A percentile compares a stretch with the other conserved stretches of the same genome.
Conservation (phyloP, 495 filamentous ascomycete species). For the Neurospora hispaniola region DNA sequence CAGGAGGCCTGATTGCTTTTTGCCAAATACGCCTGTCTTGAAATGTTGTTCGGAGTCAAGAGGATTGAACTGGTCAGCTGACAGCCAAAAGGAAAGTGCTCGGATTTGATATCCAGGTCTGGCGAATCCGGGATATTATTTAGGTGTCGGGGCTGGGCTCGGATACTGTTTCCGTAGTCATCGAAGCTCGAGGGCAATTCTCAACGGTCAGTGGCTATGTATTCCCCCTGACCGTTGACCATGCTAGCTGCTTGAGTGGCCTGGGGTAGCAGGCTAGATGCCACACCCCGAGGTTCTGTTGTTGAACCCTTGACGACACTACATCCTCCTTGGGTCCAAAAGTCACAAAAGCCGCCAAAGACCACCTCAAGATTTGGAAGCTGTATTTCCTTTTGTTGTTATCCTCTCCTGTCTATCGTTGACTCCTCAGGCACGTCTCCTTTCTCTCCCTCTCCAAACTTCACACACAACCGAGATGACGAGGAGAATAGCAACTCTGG, state of each 20-base stretch:
- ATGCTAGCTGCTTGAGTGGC: neutral
- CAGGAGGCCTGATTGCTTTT: neutral
- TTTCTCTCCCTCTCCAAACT: neutral
- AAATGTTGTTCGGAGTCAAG: neutral
- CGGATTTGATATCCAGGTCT: neutral
- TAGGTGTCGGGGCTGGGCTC: neutral
- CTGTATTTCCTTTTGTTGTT: neutral
- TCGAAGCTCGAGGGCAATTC: neutral
- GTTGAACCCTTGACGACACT: neutral
- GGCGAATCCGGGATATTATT: neutral
- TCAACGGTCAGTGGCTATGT: neutral
- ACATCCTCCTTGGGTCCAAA: neutral
- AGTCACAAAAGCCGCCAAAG: neutral
- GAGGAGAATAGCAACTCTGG: slow-evolving; percentile 19
- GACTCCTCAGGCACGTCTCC: neutral
- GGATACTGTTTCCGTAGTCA: neutral
- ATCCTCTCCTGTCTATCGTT: neutral
- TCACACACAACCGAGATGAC: slow-evolving; percentile 12
- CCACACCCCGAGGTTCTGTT: neutral
- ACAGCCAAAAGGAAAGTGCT: neutral
- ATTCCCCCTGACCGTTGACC: neutral
- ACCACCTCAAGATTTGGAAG: neutral
- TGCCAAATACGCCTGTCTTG: neutral
- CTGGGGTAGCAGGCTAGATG: neutral
- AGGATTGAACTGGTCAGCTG: neutral